These are phyloP conservation scores for Penicillium manginii DNA, from an alignment of 495 filamentous ascomycete genomes.

Conservation along the genomic window DNA sequence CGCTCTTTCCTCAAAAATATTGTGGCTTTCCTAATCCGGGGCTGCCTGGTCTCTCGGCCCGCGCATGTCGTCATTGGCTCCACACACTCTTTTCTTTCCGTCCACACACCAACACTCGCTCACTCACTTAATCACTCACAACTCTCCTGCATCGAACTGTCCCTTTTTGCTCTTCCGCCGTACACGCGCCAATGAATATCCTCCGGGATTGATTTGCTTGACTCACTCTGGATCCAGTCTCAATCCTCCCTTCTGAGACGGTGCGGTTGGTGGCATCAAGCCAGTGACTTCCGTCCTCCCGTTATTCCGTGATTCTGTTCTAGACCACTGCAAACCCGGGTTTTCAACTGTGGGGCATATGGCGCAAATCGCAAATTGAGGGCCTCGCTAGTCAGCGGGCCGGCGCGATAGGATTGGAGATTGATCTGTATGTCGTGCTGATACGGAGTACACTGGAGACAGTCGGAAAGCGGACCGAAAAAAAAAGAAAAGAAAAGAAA, in stretches of 20 bases:
- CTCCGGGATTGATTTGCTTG: neutral
- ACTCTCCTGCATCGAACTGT: neutral
- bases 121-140: neutral
- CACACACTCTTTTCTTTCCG: slow-evolving; percentile 11
- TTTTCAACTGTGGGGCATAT: slow-evolving; percentile 1
- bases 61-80: slow-evolving; percentile 20
- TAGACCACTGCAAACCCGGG: slow-evolving; percentile 1
- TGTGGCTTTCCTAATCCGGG: neutral
- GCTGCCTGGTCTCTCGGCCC: neutral
- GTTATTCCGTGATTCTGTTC: slow-evolving; percentile 3
- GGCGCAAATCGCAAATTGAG: neutral
- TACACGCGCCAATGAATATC: no score
- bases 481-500: neutral
- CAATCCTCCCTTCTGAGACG: neutral
- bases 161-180: no score
- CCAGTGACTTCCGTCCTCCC: neutral
- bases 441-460: neutral
- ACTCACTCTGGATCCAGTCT: neutral
- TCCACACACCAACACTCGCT: slow-evolving; percentile 6
- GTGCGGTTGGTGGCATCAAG: neutral
- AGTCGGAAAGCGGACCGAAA: neutral
- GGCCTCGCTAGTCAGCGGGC: slow-evolving; percentile 1
- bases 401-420: neutral
- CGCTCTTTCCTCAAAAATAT: neutral
- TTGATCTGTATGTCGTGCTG: neutral